A percentile compares a stretch with the other conserved stretches of the same genome.
Conservation (phyloP, 2,329 filamentous ascomycete genomes). For the Fusarium nurragi region DNA sequence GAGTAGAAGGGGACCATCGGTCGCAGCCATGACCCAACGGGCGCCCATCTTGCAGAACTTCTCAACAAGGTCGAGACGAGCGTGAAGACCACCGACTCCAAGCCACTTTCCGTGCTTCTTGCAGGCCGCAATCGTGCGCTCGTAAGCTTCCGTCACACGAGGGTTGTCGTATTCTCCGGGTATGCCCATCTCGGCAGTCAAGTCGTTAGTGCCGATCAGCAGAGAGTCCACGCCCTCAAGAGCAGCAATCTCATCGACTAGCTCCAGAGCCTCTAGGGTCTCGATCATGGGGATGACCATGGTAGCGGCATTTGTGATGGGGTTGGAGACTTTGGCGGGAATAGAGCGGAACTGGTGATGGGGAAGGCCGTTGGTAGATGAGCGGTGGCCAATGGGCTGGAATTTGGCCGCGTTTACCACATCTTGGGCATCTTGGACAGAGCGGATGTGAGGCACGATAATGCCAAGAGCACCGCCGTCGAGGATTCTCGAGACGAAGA, state of each 20-base stretch:
- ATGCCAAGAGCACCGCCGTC: conserved; percentile 43
- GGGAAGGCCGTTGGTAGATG: conserved; percentile 39
- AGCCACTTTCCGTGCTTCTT: conserved; percentile 52
- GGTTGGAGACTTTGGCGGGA: conserved; percentile 34
- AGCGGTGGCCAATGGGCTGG: conserved; percentile 36
- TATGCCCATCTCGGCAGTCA: conserved; percentile 54
- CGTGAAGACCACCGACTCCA: conserved; percentile 53
- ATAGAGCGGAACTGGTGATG: conserved; percentile 36
- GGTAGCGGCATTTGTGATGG: conserved; percentile 37
- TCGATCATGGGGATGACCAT: conserved; percentile 46
- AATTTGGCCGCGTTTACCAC: conserved; percentile 44
- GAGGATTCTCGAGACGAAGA: conserved; percentile 42
- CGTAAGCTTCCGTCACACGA: conserved; percentile 38
- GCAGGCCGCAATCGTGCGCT: conserved; percentile 51
- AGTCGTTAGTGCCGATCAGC: conserved; percentile 56
- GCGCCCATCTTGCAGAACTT: conserved; percentile 48
- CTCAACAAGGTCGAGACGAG: conserved; percentile 53
- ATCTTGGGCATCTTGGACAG: conserved; percentile 38
- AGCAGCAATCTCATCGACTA: conserved; percentile 46
- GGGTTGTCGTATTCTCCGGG: conserved; percentile 39
- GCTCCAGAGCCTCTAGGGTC: conserved; percentile 41
- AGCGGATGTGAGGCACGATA: conserved; percentile 42
- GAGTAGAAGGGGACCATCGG: conserved; percentile 43
- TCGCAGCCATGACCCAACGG: conserved; percentile 46
- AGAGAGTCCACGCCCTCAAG: conserved; percentile 55